Evolutionary conservation across 2,329 filamentous ascomycete species (phyloP).

Genomic region (Neurospora sp.): DNA sequence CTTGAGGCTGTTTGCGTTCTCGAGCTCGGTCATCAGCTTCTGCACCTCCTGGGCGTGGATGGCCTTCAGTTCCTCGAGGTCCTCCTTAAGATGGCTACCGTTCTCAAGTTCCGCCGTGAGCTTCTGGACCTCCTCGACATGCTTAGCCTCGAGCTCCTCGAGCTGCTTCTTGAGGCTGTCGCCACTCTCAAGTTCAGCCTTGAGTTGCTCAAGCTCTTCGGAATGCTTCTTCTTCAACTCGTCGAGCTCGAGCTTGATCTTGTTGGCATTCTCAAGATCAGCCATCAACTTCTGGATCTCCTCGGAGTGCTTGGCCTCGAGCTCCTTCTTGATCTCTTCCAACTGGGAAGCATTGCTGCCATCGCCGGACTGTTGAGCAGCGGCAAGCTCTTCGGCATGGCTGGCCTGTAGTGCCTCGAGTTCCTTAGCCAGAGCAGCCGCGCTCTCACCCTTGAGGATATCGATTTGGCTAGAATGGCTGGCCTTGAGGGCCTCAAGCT

Average conservation of each 20-base stretch:
- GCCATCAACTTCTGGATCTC: conserved; percentile 21
- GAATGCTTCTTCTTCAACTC: conserved; percentile 22
- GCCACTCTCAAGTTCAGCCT: conserved; percentile 31
- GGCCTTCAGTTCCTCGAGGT: conserved; percentile 13
- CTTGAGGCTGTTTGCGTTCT: conserved; percentile 19
- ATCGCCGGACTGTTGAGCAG: conserved; percentile 18
- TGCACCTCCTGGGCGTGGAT: conserved; percentile 28
- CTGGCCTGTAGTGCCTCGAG: conserved; percentile 30
- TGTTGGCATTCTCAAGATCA: conserved; percentile 25
- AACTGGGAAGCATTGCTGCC: conserved; percentile 17
- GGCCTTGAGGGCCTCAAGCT: conserved; percentile 44
- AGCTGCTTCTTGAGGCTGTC: conserved; percentile 17
- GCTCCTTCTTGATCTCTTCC: conserved; percentile 18
- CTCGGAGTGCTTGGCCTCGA: conserved; percentile 22
- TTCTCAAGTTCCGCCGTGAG: conserved; percentile 23
- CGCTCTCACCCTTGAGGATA: conserved; percentile 18
- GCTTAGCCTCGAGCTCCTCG: conserved; percentile 20
- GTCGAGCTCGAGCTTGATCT: conserved; percentile 19
- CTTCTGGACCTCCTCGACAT: conserved; percentile 22
- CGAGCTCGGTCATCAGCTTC: conserved; percentile 25
- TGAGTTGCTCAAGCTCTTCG: conserved; percentile 33
- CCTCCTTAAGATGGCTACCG: conserved; percentile 18
- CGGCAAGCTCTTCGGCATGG: conserved; percentile 28
- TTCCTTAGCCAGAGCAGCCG: conserved; percentile 24
- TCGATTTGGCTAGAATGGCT: conserved; percentile 39